These are phyloP conservation scores for Cerrena zonata DNA, from an alignment of 1,284 basidiomycete genomes.

Conservation along the genomic window DNA sequence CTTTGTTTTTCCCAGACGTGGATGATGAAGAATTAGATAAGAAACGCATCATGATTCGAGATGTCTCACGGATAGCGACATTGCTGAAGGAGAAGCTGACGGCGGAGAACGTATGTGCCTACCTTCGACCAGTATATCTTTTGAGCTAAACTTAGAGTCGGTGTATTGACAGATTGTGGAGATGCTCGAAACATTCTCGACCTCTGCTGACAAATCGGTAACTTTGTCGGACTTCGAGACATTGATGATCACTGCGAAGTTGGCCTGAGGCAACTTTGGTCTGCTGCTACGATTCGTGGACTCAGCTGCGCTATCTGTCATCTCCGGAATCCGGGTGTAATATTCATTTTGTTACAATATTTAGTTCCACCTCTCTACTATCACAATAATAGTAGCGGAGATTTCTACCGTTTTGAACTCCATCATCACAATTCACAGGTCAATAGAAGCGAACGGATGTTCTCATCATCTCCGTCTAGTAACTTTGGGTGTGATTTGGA, in stretches of 20 bases:
- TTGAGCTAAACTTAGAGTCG: too few relatives aligned
- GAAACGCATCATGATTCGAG: constrained; percentile 56
- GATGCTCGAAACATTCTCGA: constrained; percentile 70
- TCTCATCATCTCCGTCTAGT: too few relatives aligned
- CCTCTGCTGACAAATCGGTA: constrained; percentile 59
- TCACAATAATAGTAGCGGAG: too few relatives aligned
- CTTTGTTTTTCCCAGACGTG: constrained; percentile 61
- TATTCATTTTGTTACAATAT: too few relatives aligned
- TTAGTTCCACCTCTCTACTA: too few relatives aligned
- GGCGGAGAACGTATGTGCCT: constrained; percentile 53
- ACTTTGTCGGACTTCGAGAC: constrained; percentile 60
- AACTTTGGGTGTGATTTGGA: too few relatives aligned
- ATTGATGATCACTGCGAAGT: constrained; percentile 60
- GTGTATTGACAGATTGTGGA: constrained; percentile 51
- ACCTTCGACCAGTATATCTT: not conserved
- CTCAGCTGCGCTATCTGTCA: too few relatives aligned
- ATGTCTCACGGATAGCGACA: constrained; percentile 51
- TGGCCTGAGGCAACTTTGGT: constrained; percentile 27
- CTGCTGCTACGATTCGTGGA: constrained; percentile 27
- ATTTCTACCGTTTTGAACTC: too few relatives aligned
- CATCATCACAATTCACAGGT: too few relatives aligned
- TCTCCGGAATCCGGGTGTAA: too few relatives aligned
- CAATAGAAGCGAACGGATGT: too few relatives aligned
- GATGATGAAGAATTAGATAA: constrained; percentile 36
- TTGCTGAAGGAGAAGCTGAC: constrained; percentile 65